Conservation (phyloP, 352 stramenopile species). For the Pythium phragmiticola region DNA sequence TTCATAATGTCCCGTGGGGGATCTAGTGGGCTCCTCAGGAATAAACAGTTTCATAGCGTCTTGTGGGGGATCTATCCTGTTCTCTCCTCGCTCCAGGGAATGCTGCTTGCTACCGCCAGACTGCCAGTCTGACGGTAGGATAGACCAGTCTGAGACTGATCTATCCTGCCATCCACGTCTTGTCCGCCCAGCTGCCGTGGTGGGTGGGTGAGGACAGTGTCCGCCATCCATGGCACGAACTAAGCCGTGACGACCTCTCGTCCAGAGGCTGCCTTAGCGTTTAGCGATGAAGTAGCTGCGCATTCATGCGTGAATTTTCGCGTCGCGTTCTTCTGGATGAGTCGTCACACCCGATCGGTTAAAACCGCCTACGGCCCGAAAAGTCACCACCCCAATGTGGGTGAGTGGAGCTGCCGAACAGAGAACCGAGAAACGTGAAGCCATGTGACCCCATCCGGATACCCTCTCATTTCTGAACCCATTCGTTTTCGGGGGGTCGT, state of each 20-base stretch:
- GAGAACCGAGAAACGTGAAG: neutral
- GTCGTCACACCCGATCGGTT: neutral
- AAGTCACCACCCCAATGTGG: no score
- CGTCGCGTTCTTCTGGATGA: neutral
- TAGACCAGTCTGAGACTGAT: no score
- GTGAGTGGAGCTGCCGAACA: no score
- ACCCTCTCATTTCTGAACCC: neutral
- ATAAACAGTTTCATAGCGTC: constrained; percentile 2
- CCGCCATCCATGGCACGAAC: neutral
- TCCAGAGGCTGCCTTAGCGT: neutral
- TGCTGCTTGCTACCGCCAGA: neutral
- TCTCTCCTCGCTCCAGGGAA: no score
- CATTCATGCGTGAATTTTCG: neutral
- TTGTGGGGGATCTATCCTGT: neutral
- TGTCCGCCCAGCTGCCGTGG: no score
- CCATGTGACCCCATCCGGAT: neutral
- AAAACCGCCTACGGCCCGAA: neutral
- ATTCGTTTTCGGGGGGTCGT: neutral
- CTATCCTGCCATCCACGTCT: no score
- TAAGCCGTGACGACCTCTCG: neutral
- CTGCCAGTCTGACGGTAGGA: no score
- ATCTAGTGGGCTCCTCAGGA: neutral
- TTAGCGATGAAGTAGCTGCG: neutral
- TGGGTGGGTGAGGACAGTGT: no score
- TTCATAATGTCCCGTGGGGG: no score